Evolutionary conservation across 495 filamentous ascomycete species (phyloP).

Genomic region (Aspergillus ellipticus): DNA sequence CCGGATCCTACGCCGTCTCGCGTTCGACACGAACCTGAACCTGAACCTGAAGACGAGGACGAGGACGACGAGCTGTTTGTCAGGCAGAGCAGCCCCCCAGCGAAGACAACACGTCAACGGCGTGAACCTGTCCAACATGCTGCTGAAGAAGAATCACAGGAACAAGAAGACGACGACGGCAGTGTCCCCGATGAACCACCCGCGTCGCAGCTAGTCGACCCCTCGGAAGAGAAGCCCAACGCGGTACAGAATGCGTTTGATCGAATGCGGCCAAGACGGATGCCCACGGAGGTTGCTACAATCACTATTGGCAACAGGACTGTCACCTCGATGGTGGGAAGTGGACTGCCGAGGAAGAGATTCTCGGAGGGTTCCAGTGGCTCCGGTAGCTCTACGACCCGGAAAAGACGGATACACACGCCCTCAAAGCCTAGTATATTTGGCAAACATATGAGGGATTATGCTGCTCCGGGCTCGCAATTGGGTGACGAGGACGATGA

Average conservation of each 20-base stretch:
- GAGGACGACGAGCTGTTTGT: slow-evolving; percentile 11
- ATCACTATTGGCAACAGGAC: slow-evolving; percentile 84
- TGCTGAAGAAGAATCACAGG: background rate
- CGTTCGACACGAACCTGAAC: background rate
- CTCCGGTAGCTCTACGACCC: slow-evolving; percentile 12
- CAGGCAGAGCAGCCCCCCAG: background rate
- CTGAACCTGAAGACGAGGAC: slow-evolving; percentile 6
- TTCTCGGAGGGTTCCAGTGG: slow-evolving; percentile 18
- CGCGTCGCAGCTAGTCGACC: slow-evolving; percentile 11
- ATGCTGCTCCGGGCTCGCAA: slow-evolving; percentile 67
- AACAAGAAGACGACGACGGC: slow-evolving; percentile 1
- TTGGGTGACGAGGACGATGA: slow-evolving; percentile 23
- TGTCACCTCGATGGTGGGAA: slow-evolving; percentile 59
- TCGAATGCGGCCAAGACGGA: slow-evolving; percentile 62
- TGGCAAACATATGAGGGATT: slow-evolving; percentile 64
- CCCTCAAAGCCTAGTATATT: slow-evolving; percentile 51
- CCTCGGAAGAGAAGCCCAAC: slow-evolving; percentile 36
- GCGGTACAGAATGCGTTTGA: slow-evolving; percentile 62
- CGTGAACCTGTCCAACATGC: background rate
- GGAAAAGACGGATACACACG: slow-evolving; percentile 38
- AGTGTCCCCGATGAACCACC: background rate
- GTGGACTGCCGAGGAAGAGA: slow-evolving; percentile 39
- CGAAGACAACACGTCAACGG: background rate
- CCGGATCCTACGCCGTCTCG: background rate
- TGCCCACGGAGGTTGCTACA: slow-evolving; percentile 70